Base-by-base conservation (phyloP, 495 filamentous ascomycete genomes). In the Podospora comata region DNA sequence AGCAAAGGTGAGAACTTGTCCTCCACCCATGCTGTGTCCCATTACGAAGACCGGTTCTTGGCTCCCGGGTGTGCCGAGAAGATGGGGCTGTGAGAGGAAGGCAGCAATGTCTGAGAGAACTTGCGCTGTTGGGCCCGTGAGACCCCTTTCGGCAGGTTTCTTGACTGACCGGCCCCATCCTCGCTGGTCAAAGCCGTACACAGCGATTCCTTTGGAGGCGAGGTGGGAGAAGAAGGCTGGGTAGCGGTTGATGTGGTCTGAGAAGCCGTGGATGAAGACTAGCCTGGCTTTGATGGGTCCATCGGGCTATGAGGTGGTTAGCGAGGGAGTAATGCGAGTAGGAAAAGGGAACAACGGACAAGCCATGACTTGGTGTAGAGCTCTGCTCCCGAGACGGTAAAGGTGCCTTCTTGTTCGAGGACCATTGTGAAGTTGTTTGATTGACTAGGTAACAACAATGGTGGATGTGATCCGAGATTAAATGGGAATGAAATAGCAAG, bases 361-460 rank as follows among this genome's bases (percentile, higher is more conserved):
- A 86, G 88, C 92, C 92, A 97, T 53, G 90, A 91, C 77, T 96
- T 96, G 62, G 90, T 91, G 81, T 91, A 94, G 57, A 96, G 81
- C 71, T 81, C 83, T 13, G 78, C 76, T 59, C 85, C 88, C 66
- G 88, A 90, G n/a, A 84, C 70, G 7, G 78, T 64, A 44, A 85
- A 78, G n/a, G 78, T 82, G n/a, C 82, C 82, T 68, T 89, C 86
- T 26, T 75, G 71, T 71, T 79, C 74, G 48, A 76, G 73, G 1
- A 77, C 74, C 85, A 87, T 87, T 4, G 69, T 81, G 71, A 23
- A 6, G 15, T 58, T 7, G 6, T 44, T 16, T 20, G 23, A 4
- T 44, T 9, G 16, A 5, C 54, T 28, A 11, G 20, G 54, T 5
- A n/a, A 32, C 3, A 32, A 32, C 7, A 18, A 26, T 13, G 60